Evolutionary conservation across 1,284 basidiomycete genomes (phyloP).

Genomic region (Cerioporus squamosus): DNA sequence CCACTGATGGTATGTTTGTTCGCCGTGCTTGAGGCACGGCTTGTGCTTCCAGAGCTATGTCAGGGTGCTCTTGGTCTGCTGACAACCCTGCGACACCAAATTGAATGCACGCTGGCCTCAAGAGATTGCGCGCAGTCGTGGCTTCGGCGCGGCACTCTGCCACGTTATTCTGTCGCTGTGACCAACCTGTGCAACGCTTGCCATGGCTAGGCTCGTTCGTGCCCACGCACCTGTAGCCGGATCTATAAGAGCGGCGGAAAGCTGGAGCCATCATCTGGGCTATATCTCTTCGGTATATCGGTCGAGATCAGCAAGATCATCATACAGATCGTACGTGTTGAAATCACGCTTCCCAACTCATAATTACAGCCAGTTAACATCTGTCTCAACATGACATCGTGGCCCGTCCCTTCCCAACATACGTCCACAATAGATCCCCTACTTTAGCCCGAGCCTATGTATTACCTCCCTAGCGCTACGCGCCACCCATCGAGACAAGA

Average conservation of each 20-base stretch:
- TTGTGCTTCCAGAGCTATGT: background rate
- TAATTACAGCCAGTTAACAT: background rate
- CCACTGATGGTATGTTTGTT: constrained; percentile 1
- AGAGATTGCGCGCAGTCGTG: too few species aligned
- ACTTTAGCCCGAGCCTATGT: background rate
- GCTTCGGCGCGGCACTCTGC: too few species aligned
- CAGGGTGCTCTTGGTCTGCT: background rate
- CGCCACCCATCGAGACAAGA: background rate
- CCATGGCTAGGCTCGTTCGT: background rate
- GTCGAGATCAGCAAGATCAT: background rate
- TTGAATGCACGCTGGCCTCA: background rate
- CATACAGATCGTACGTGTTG: background rate
- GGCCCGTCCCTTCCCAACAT: background rate
- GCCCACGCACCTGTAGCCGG: background rate
- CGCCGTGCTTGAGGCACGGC: background rate
- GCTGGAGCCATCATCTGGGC: background rate
- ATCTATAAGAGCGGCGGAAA: constrained; percentile 1
- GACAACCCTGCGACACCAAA: background rate
- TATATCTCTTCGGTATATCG: background rate
- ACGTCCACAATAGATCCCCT: constrained; percentile 1
- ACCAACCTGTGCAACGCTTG: background rate
- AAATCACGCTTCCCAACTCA: background rate
- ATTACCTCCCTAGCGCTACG: background rate
- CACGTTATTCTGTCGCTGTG: too few species aligned
- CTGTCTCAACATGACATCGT: background rate